Conservation (phyloP, 129 eudicot genomes). For the Helianthus annuus region HanXRQr2.0-SUNRISE NC_035436.2:154814651-154815150, state of each 20-base stretch:
- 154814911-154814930: constrained; percentile 14
- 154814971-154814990: constrained; percentile 43
- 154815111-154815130: constrained; percentile 41
- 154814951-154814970: constrained; percentile 21
- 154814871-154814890: constrained; percentile 18
- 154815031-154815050: constrained; percentile 12
- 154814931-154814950: constrained; percentile 8
- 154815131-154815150: constrained; percentile 10
- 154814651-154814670: constrained; percentile 34
- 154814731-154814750: constrained; percentile 29
- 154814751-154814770: constrained; percentile 25
- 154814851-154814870: constrained; percentile 25
- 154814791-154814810: constrained; percentile 32
- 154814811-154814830: constrained; percentile 16
- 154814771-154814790: constrained; percentile 28
- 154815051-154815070: background rate
- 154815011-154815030: constrained; percentile 31
- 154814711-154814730: constrained; percentile 32
- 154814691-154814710: constrained; percentile 34
- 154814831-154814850: constrained; percentile 5
- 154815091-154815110: constrained; percentile 39
- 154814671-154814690: constrained; percentile 41
- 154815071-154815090: constrained; percentile 33
- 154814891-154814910: constrained; percentile 17
- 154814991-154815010: constrained; percentile 31